phyloP scores from a whole-genome alignment of 2,329 filamentous ascomycete species.

The Westerdykella sp. region DNA sequence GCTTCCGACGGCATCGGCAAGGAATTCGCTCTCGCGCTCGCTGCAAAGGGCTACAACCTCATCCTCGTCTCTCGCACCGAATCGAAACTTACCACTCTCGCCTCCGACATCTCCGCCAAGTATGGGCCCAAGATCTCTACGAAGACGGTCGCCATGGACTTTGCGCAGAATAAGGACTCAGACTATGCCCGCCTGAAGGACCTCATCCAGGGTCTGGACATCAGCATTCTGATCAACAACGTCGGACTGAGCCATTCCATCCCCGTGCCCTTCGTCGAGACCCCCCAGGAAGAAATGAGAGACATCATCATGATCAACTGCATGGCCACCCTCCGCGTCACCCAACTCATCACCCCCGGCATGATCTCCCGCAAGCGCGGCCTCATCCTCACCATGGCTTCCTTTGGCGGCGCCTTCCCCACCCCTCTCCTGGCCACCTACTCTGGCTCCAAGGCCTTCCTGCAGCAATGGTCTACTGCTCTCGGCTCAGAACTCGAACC shows the following conservation, averaged over 20 bases:
- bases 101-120: slow-evolving; percentile 66
- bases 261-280: slow-evolving; percentile 80
- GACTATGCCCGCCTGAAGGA: slow-evolving; percentile 72
- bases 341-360: slow-evolving; percentile 74
- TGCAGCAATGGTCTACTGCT: slow-evolving; percentile 90
- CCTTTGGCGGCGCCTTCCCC: slow-evolving; percentile 86
- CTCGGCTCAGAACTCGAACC: slow-evolving; percentile 76
- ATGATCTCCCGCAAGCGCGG: slow-evolving; percentile 81
- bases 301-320: slow-evolving; percentile 96
- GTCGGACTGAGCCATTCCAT: slow-evolving; percentile 93
- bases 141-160: slow-evolving; percentile 87
- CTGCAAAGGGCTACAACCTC: slow-evolving; percentile 87
- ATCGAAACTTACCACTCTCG: slow-evolving; percentile 76
- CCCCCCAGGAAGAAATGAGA: slow-evolving; percentile 69
- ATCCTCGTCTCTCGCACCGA: slow-evolving; percentile 93
- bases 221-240: slow-evolving; percentile 91
- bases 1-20: slow-evolving; percentile 96
- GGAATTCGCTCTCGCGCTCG: slow-evolving; percentile 88
- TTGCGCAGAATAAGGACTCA: slow-evolving; percentile 66
- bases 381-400: slow-evolving; percentile 94
- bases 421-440: slow-evolving; percentile 93
- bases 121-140: slow-evolving; percentile 60
- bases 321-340: slow-evolving; percentile 79
- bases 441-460: slow-evolving; percentile 94
- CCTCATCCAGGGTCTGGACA: slow-evolving; percentile 65